A percentile compares a stretch with the other conserved stretches of the same genome.
Conservation (phyloP, 768 basidiomycete genomes). For the Postia placenta region DNA sequence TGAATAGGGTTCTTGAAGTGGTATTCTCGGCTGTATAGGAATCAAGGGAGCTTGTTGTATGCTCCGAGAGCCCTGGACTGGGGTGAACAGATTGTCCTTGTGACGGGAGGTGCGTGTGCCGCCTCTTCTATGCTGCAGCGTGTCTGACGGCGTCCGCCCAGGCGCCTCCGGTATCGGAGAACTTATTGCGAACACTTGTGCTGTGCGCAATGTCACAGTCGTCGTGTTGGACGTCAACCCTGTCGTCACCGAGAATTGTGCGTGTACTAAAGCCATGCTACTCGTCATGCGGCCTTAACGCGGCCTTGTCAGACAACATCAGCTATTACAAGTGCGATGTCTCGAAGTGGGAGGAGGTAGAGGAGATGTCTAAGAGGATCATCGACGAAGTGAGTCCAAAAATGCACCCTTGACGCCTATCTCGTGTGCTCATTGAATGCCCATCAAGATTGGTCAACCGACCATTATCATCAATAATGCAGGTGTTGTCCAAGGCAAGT, state of each 20-base stretch:
- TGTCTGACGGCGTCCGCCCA: slow-evolving; percentile 21
- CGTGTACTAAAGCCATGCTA: slow-evolving; percentile 17
- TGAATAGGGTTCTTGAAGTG: slow-evolving; percentile 60
- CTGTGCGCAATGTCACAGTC: slow-evolving; percentile 74
- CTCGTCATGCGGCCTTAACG: background rate
- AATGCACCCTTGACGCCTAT: background rate
- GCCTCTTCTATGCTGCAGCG: background rate
- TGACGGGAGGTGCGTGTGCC: slow-evolving; percentile 85
- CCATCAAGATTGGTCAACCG: slow-evolving; percentile 71
- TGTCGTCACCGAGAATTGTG: slow-evolving; percentile 72
- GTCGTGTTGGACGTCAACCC: slow-evolving; percentile 84
- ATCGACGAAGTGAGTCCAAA: slow-evolving; percentile 58
- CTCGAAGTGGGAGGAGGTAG: slow-evolving; percentile 81
- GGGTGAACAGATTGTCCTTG: slow-evolving; percentile 83
- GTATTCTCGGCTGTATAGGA: slow-evolving; percentile 68
- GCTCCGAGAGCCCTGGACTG: slow-evolving; percentile 65
- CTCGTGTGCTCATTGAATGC: background rate
- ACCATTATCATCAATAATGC: slow-evolving; percentile 95
- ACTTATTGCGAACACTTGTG: slow-evolving; percentile 81
- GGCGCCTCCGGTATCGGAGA: slow-evolving; percentile 89
- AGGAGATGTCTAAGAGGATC: slow-evolving; percentile 65
- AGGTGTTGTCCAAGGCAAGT: slow-evolving; percentile 87
- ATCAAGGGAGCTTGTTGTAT: slow-evolving; percentile 61
- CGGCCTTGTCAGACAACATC: slow-evolving; percentile 55
- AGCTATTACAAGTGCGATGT: slow-evolving; percentile 88